Percentiles rank a stretch among this genome's conserved stretches.
Evolutionary conservation across 352 stramenopile species (phyloP).

Genomic region (Phytophthora sansomeana): DNA sequence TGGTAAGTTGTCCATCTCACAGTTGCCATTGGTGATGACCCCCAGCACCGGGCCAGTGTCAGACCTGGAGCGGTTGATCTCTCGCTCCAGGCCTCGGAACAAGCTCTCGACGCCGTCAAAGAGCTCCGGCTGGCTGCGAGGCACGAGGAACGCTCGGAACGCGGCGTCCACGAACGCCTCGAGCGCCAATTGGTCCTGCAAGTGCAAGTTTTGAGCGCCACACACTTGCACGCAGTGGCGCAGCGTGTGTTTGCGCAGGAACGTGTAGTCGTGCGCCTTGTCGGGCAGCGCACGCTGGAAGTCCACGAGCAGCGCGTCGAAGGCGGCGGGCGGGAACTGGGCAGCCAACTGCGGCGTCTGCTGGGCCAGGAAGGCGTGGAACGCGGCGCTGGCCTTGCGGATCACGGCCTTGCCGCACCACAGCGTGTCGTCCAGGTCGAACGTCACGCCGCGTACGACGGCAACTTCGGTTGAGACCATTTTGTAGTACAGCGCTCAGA

Average conservation of each 20-base stretch:
- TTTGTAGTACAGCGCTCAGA: no score
- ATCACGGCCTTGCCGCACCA: slow-evolving; percentile 72
- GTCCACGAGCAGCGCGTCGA: slow-evolving; percentile 47
- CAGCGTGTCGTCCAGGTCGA: slow-evolving; percentile 85
- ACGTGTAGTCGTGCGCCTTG: slow-evolving; percentile 74
- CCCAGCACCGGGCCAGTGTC: slow-evolving; percentile 37
- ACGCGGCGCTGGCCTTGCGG: slow-evolving; percentile 47
- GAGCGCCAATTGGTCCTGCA: slow-evolving; percentile 28
- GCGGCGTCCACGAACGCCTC: slow-evolving; percentile 57
- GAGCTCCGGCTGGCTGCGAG: slow-evolving; percentile 65
- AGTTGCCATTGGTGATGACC: slow-evolving; percentile 85
- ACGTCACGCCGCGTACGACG: slow-evolving; percentile 65
- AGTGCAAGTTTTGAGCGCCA: slow-evolving; percentile 30
- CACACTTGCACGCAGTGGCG: slow-evolving; percentile 47
- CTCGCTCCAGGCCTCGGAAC: slow-evolving; percentile 43
- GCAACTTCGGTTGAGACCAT: no score
- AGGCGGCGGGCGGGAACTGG: slow-evolving; percentile 52
- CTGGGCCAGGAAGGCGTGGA: slow-evolving; percentile 57
- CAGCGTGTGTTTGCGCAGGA: slow-evolving; percentile 68
- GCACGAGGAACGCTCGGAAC: slow-evolving; percentile 65
- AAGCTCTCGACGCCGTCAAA: slow-evolving; percentile 67
- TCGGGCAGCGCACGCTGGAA: slow-evolving; percentile 56
- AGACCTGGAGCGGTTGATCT: no score
- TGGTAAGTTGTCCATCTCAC: slow-evolving; percentile 52
- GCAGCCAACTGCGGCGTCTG: slow-evolving; percentile 42